Conservation (phyloP, 805 yeast species). For the Allodekkera sacchari region DNA sequence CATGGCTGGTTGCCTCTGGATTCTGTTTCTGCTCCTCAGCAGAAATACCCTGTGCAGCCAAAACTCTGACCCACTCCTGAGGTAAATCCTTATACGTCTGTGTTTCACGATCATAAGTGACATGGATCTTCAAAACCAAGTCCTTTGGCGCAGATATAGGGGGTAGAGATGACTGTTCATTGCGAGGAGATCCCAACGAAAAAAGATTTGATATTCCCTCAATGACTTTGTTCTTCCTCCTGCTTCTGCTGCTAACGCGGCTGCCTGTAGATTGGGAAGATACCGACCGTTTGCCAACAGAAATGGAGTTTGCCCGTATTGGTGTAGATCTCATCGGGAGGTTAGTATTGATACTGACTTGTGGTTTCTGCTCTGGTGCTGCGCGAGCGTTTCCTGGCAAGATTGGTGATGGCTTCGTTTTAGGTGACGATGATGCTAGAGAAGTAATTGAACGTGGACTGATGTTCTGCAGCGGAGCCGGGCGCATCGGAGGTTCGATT, state of each 20-base stretch:
- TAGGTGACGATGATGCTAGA: too few relatives aligned
- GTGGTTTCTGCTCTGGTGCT: too few relatives aligned
- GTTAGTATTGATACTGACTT: too few relatives aligned
- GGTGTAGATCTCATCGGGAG: too few relatives aligned
- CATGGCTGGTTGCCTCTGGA: slow-evolving; percentile 72
- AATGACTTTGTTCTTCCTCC: slow-evolving; percentile 44
- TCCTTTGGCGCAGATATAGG: slow-evolving; percentile 93
- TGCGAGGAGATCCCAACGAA: slow-evolving; percentile 13
- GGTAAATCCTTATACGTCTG: slow-evolving; percentile 93
- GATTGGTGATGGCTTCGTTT: too few relatives aligned
- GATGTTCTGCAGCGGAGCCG: too few relatives aligned
- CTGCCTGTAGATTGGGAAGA: background rate
- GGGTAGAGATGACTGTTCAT: slow-evolving; percentile 11
- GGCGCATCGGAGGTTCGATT: slow-evolving; percentile 3
- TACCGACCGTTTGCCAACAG: too few relatives aligned
- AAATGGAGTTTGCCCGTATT: too few relatives aligned
- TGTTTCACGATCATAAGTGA: slow-evolving; percentile 74
- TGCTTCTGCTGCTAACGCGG: slow-evolving; percentile 15
- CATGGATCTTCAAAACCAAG: slow-evolving; percentile 87
- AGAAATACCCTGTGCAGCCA: slow-evolving; percentile 81
- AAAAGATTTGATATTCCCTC: slow-evolving; percentile 46
- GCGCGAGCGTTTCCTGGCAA: too few relatives aligned
- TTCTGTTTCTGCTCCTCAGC: slow-evolving; percentile 82
- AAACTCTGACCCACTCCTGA: slow-evolving; percentile 79
- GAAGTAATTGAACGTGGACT: too few relatives aligned